Conservation (phyloP, 2,329 filamentous ascomycete genomes). For the Talaromyces pinophilus region DNA sequence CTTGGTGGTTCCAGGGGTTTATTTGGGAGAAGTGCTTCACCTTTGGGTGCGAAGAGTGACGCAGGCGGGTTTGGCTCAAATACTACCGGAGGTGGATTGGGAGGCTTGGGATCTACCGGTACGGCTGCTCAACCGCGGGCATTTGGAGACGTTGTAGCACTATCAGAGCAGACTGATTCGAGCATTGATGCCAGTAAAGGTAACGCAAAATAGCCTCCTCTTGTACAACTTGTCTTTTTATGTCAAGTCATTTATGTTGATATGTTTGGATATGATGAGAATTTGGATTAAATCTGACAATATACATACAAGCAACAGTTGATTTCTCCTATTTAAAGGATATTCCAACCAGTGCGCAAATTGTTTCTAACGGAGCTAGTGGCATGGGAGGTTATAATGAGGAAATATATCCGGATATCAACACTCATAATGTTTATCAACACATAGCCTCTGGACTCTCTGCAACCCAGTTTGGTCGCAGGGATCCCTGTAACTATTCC, state of each 20-base stretch:
- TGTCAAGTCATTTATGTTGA: background rate
- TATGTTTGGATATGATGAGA: background rate
- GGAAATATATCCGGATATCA: background rate
- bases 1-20: too few species aligned
- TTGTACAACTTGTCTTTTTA: background rate
- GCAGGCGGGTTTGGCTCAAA: too few species aligned
- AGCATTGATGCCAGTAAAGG: background rate
- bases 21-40: too few species aligned
- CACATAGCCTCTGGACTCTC: background rate
- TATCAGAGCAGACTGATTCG: background rate
- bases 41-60: too few species aligned
- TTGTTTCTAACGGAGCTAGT: background rate
- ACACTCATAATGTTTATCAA: background rate
- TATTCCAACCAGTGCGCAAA: background rate
- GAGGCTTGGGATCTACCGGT: too few species aligned
- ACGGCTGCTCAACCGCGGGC: background rate
- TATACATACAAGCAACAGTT: background rate
- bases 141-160: background rate
- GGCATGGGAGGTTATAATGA: background rate
- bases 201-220: constrained; percentile 2
- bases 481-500: background rate
- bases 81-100: too few species aligned
- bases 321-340: constrained; percentile 12
- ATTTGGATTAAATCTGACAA: constrained; percentile 2
- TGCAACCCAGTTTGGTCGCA: background rate